These are phyloP conservation scores for Cyclocybe aegerita DNA, from an alignment of 768 basidiomycete species.

Conservation along the genomic window DNA sequence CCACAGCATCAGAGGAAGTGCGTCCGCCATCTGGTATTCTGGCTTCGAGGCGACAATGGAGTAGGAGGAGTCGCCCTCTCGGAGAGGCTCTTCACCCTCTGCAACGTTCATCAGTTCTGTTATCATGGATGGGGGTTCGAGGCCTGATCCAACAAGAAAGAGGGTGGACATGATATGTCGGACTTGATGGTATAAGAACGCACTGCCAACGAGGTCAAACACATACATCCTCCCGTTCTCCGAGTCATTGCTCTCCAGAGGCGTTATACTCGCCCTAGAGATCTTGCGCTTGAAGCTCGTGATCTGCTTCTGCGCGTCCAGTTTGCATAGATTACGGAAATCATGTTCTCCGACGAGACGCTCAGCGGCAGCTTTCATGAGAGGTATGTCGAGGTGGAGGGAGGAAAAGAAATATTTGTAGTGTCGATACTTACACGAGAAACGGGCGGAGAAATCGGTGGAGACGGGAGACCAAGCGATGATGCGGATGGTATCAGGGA, in stretches of 20 bases:
- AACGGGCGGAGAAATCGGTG: conserved; percentile 80
- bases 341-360: conserved; percentile 87
- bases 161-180: conserved; percentile 91
- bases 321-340: conserved; percentile 93
- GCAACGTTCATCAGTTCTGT: conserved; percentile 73
- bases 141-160: conserved; percentile 81
- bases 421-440: conserved; percentile 82
- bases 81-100: conserved; percentile 36
- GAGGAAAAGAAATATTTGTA: conserved; percentile 97
- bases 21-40: conserved; percentile 92
- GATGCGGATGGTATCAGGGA: conserved; percentile 88
- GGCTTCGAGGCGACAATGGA: conserved; percentile 73
- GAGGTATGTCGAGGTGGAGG: conserved; percentile 60
- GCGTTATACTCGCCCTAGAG: conserved; percentile 60
- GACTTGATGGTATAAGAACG: conserved; percentile 95
- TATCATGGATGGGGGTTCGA: conserved; percentile 74
- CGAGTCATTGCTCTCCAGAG: conserved; percentile 30
- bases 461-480: conserved; percentile 93
- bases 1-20: conserved; percentile 89
- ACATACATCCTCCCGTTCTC: conserved; percentile 50
- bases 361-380: conserved; percentile 75
- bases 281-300: conserved; percentile 74
- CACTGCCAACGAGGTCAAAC: conserved; percentile 82
- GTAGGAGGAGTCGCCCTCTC: conserved; percentile 27
- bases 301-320: conserved; percentile 91